These are phyloP conservation scores for Dispira simplex DNA, from an alignment of 192 early-diverging fungal species.

Conservation along the genomic window DNA sequence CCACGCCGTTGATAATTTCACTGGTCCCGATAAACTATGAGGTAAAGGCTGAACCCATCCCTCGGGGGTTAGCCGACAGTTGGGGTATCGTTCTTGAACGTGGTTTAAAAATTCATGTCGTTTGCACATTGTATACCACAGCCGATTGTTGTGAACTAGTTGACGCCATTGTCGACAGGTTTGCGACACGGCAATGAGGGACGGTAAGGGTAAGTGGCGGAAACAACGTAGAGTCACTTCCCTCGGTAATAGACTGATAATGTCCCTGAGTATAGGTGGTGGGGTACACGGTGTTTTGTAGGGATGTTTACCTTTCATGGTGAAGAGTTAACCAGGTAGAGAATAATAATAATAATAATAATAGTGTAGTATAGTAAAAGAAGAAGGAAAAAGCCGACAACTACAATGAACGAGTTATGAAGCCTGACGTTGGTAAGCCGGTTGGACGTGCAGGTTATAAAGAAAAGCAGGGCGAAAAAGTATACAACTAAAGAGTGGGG, in stretches of 20 bases:
- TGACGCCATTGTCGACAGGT: neutral
- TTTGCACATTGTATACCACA: neutral
- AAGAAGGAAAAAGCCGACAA: neutral
- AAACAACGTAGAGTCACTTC: neutral
- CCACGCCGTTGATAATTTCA: neutral
- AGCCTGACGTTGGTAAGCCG: too few species aligned
- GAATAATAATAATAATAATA: neutral
- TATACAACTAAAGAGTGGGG: too few species aligned
- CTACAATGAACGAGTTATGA: too few species aligned
- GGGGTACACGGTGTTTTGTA: neutral
- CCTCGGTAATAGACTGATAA: neutral
- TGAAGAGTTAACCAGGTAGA: neutral
- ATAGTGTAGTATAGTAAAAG: neutral
- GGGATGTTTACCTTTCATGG: constrained; percentile 3
- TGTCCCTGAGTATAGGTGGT: neutral
- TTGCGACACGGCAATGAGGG: constrained; percentile 1
- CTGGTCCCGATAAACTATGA: neutral
- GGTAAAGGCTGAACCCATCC: neutral
- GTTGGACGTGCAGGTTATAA: too few species aligned
- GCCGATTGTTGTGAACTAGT: neutral
- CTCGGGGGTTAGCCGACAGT: neutral
- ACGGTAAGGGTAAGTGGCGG: neutral
- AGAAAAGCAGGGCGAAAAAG: too few species aligned
- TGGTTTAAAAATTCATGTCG: neutral
- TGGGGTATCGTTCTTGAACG: neutral